A percentile compares a stretch with the other conserved stretches of the same genome.
These are phyloP conservation scores for Boechera stricta DNA, from an alignment of 345 rosid genomes.

Conservation along the genomic window DNA sequence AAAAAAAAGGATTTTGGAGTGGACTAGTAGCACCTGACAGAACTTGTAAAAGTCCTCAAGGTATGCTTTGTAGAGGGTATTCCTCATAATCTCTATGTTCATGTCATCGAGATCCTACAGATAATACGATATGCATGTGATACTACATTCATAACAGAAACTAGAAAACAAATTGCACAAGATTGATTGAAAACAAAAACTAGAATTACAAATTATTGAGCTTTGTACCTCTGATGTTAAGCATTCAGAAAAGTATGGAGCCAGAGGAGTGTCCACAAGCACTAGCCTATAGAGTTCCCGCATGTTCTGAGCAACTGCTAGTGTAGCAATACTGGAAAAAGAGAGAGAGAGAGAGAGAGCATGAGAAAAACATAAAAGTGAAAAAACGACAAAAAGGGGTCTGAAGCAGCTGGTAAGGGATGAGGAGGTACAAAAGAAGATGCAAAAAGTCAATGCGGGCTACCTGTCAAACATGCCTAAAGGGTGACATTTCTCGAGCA, in stretches of 20 bases:
- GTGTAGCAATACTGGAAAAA: constrained; percentile 80
- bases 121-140: background rate
- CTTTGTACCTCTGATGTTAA: constrained; percentile 85
- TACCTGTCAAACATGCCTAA: constrained; percentile 99
- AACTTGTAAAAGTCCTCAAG: constrained; percentile 96
- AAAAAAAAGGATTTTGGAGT: background rate
- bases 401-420: background rate
- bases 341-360: background rate
- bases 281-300: constrained; percentile 96
- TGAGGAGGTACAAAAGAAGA: background rate
- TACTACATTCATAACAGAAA: background rate
- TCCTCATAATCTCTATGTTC: constrained; percentile 98
- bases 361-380: background rate
- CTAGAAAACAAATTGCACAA: background rate
- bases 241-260: constrained; percentile 98
- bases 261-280: constrained; percentile 98
- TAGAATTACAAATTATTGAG: background rate
- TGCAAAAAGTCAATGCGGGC: background rate
- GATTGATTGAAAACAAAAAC: background rate
- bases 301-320: constrained; percentile 99
- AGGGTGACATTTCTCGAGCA: constrained; percentile 97
- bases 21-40: constrained; percentile 72
- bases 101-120: constrained; percentile 94
- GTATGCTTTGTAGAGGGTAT: constrained; percentile 93
- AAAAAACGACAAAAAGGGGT: background rate